Percentiles rank a stretch among this genome's conserved stretches.
Conservation (phyloP, 148 eudicot species). For the Cornus florida region DNA sequence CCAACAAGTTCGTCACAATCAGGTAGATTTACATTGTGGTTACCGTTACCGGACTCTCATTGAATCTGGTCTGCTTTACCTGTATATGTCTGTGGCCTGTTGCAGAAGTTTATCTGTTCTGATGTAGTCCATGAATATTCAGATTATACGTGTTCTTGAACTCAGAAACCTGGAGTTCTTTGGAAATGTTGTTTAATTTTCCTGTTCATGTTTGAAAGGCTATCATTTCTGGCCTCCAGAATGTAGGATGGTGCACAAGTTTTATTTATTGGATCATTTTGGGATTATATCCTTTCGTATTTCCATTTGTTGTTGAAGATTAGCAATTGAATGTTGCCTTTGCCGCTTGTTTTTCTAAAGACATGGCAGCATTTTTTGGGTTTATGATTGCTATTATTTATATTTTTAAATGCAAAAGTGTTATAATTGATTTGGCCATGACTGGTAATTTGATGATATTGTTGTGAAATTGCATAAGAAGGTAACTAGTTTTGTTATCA, state of each 20-base stretch:
- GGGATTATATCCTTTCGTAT: slow-evolving; percentile 1
- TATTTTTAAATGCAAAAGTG: background rate
- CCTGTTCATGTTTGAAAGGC: slow-evolving; percentile 16
- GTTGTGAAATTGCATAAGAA: background rate
- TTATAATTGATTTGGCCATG: background rate
- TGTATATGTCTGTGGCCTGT: slow-evolving; percentile 35
- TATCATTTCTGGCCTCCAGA: slow-evolving; percentile 14
- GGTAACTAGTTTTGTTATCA: too few relatives aligned
- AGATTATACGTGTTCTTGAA: slow-evolving; percentile 19
- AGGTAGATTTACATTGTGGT: slow-evolving; percentile 26
- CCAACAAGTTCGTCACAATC: slow-evolving; percentile 63
- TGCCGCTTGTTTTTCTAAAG: background rate
- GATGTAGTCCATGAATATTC: slow-evolving; percentile 25
- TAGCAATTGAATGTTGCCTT: background rate
- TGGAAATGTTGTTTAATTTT: slow-evolving; percentile 14
- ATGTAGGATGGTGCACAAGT: background rate
- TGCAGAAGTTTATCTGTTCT: slow-evolving; percentile 16
- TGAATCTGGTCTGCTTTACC: slow-evolving; percentile 30
- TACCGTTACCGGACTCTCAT: background rate
- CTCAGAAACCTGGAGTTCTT: slow-evolving; percentile 5
- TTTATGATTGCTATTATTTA: too few relatives aligned
- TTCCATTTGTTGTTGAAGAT: slow-evolving; percentile 2
- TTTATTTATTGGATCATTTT: slow-evolving; percentile 8
- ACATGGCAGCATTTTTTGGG: background rate
- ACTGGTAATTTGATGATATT: background rate